Percentiles rank a stretch among this genome's conserved stretches.
These are phyloP conservation scores for Trichophyton equinum DNA, from an alignment of 2,329 filamentous ascomycete species.

Conservation along the genomic window DNA sequence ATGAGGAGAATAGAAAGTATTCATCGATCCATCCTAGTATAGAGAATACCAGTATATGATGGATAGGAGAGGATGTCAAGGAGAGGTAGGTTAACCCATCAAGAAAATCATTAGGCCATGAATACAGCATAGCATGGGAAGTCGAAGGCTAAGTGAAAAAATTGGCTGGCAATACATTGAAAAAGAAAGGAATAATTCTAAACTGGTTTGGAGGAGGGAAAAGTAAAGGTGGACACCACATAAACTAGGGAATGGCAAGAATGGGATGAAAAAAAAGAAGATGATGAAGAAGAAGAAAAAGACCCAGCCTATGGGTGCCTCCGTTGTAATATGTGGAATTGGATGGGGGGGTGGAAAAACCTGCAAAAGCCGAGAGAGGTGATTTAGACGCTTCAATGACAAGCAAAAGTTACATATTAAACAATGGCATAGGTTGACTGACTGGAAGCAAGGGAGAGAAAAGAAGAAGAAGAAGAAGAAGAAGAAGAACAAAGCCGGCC, in stretches of 20 bases:
- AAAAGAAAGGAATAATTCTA: background rate
- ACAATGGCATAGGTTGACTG: background rate
- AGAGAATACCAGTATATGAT: background rate
- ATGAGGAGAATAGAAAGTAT: too few species aligned
- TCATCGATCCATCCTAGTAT: too few species aligned
- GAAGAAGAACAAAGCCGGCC: background rate
- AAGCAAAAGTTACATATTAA: constrained; percentile 4
- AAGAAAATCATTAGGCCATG: constrained; percentile 15
- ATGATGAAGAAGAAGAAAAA: background rate
- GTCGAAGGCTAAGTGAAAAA: constrained; percentile 17
- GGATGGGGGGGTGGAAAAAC: background rate
- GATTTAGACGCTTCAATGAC: background rate
- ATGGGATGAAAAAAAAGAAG: background rate
- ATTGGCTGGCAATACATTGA: constrained; percentile 16
- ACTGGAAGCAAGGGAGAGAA: background rate
- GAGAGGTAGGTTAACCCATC: constrained; percentile 6
- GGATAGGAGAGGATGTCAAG: background rate
- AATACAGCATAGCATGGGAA: background rate
- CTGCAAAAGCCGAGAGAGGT: background rate
- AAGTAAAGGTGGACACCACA: constrained; percentile 9
- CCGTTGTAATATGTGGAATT: background rate
- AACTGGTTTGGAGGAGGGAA: constrained; percentile 10
- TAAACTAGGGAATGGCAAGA: background rate
- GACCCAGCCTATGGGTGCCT: background rate
- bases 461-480: background rate